Evolutionary conservation across 192 early-diverging fungal genomes (phyloP).

Genomic region (Rhizophagus clarus): DNA sequence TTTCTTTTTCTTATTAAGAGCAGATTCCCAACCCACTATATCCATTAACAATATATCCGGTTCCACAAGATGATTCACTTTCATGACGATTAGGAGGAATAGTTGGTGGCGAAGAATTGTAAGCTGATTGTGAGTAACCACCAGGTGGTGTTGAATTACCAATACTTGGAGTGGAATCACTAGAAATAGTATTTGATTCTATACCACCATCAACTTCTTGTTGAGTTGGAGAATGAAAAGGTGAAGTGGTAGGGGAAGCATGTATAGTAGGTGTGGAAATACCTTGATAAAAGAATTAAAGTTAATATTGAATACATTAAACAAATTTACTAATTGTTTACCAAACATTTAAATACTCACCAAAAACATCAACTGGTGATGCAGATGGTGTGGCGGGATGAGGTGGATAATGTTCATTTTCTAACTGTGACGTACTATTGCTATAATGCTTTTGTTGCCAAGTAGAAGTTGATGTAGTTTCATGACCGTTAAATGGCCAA

Average conservation of each 20-base stretch:
- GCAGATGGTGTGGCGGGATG: background rate
- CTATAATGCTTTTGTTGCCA: background rate
- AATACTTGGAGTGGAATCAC: background rate
- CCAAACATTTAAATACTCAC: background rate
- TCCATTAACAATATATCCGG: background rate
- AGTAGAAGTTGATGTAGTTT: background rate
- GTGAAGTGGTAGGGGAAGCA: conserved; percentile 4
- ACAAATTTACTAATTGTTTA: too few species aligned
- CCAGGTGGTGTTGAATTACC: background rate
- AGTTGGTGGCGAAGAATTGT: background rate
- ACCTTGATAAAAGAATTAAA: background rate
- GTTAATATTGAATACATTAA: background rate
- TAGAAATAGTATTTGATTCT: background rate
- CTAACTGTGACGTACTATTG: background rate
- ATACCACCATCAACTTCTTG: background rate
- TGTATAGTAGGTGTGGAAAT: background rate
- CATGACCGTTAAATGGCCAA: background rate
- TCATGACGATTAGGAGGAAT: background rate
- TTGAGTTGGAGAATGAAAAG: background rate
- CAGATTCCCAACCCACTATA: background rate
- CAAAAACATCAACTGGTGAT: background rate
- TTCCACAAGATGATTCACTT: background rate
- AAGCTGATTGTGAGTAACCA: background rate
- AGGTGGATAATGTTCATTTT: background rate
- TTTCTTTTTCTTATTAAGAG: background rate